phyloP scores from a whole-genome alignment of 1,284 basidiomycete species.

The Peniophora sp. region DNA sequence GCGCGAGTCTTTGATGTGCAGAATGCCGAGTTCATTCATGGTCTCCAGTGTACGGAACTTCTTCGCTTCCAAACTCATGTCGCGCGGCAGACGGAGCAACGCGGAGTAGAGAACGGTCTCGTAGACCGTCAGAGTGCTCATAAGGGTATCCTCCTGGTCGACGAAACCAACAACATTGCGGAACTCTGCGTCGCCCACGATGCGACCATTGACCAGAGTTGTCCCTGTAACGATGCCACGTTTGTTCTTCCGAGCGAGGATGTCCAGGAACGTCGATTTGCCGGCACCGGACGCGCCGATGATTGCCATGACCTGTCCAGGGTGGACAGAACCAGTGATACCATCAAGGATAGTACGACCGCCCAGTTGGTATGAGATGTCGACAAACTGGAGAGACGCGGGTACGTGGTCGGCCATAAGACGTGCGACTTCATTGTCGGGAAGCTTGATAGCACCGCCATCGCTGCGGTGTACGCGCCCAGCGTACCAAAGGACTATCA shows the following conservation, averaged over 20 bases:
- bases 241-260: conserved; percentile 87
- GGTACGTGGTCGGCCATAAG: conserved; percentile 93
- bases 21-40: conserved; percentile 90
- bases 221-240: conserved; percentile 69
- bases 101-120: conserved; percentile 96
- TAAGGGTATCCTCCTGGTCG: conserved; percentile 96
- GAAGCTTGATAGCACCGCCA: conserved; percentile 73
- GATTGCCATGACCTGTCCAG: conserved; percentile 88
- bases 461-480: conserved; percentile 66
- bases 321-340: conserved; percentile 77
- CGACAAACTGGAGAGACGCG: conserved; percentile 82
- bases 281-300: conserved; percentile 97
- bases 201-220: conserved; percentile 82
- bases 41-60: conserved; percentile 92
- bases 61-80: conserved; percentile 94
- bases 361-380: conserved; percentile 74
- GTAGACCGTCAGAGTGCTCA: conserved; percentile 95
- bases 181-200: conserved; percentile 71
- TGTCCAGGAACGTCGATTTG: conserved; percentile 94
- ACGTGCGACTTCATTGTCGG: conserved; percentile 73
- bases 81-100: conserved; percentile 79
- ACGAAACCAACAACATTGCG: conserved; percentile 88
- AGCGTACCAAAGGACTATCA: conserved; percentile 79
- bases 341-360: conserved; percentile 67
- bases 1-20: conserved; percentile 83